Evolutionary conservation across 768 basidiomycete genomes (phyloP).

Genomic region (Mycena indigotica): DNA sequence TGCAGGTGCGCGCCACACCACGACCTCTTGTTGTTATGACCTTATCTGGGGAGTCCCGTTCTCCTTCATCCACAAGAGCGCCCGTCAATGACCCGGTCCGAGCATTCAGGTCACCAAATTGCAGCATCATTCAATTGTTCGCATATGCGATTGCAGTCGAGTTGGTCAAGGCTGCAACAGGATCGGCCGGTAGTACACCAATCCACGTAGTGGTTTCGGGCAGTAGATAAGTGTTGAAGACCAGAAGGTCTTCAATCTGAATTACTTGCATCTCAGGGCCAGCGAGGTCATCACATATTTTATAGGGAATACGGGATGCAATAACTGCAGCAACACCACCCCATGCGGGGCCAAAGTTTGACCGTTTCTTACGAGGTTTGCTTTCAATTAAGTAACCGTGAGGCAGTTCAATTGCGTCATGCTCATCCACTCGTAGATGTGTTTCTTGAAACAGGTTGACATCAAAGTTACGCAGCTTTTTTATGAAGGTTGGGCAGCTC

Average conservation of each 20-base stretch:
- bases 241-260: not conserved
- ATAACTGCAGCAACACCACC: conserved; percentile 4
- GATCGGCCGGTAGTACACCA: conserved; percentile 4
- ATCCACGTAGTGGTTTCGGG: conserved; percentile 2
- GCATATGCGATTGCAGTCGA: conserved; percentile 3
- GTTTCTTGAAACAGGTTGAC: conserved; percentile 15
- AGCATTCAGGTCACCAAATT: conserved; percentile 7
- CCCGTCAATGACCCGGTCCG: conserved; percentile 7
- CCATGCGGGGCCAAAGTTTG: conserved; percentile 7
- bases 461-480: conserved; percentile 1
- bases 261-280: conserved; percentile 11
- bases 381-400: conserved; percentile 4
- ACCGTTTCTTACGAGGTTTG: conserved; percentile 3
- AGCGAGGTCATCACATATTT: not conserved
- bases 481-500: conserved; percentile 12
- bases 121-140: not conserved
- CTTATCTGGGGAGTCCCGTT: not conserved
- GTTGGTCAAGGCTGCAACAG: not conserved
- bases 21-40: not conserved
- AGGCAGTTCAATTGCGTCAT: conserved; percentile 2
- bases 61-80: no score
- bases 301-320: not conserved
- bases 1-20: not conserved
- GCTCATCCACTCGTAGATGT: conserved; percentile 7
- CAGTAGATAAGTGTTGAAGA: conserved; percentile 11